Percentiles rank a stretch among this genome's conserved stretches.
Evolutionary conservation across 495 filamentous ascomycete species (phyloP).

Genomic region (Friedmanniomyces endolithicus): DNA sequence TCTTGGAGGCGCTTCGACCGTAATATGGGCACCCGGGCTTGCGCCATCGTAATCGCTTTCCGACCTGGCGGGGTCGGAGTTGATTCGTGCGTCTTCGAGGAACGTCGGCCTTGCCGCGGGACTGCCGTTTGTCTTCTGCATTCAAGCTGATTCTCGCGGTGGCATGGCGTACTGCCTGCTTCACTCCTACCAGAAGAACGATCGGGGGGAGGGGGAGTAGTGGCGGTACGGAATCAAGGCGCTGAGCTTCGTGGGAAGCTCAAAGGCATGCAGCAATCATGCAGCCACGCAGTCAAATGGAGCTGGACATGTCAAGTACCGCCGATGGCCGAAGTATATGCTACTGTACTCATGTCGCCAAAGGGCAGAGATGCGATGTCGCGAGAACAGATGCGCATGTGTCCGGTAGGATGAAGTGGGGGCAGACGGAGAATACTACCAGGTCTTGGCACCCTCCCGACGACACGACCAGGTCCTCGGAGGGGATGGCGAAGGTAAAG

Average conservation of each 20-base stretch:
- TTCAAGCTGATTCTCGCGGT: neutral
- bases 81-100: neutral
- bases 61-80: neutral
- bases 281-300: too few species aligned
- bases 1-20: conserved; percentile 4
- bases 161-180: neutral
- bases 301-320: too few species aligned
- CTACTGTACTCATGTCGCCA: neutral
- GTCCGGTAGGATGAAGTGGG: too few species aligned
- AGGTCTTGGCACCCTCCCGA: neutral
- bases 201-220: too few species aligned
- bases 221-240: neutral
- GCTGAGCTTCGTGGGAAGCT: neutral
- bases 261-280: neutral
- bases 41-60: neutral
- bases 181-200: too few species aligned
- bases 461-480: too few species aligned
- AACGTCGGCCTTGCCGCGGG: neutral
- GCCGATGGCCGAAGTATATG: too few species aligned
- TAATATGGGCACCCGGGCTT: conserved; percentile 2
- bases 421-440: neutral
- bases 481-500: too few species aligned
- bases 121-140: neutral
- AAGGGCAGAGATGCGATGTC: neutral
- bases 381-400: too few species aligned